These are phyloP conservation scores for Penicillium sp. DNA, from an alignment of 2,329 filamentous ascomycete genomes.

Conservation along the genomic window DNA sequence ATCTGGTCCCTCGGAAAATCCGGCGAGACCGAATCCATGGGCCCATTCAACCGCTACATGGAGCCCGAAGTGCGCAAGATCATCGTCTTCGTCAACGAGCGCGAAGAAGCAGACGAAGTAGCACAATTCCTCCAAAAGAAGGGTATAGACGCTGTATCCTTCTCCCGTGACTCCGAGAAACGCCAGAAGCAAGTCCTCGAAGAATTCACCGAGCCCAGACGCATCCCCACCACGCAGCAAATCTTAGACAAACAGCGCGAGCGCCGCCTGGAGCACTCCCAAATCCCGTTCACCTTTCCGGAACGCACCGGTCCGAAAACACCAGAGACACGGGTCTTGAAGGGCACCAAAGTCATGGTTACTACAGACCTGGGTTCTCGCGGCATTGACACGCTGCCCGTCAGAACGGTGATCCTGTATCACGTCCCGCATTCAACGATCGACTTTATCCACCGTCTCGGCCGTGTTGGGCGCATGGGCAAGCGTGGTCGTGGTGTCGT, in stretches of 20 bases:
- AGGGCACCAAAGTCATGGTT: constrained; percentile 85
- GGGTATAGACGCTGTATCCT: constrained; percentile 80
- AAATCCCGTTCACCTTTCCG: constrained; percentile 39
- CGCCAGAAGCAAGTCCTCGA: constrained; percentile 73
- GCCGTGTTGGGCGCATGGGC: constrained; percentile 88
- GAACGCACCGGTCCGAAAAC: constrained; percentile 11
- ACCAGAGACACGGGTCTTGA: constrained; percentile 48
- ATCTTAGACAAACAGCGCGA: constrained; percentile 29
- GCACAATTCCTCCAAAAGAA: constrained; percentile 75
- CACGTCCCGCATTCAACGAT: constrained; percentile 98
- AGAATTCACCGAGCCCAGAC: constrained; percentile 59
- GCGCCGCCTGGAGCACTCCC: constrained; percentile 29
- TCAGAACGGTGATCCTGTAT: constrained; percentile 87
- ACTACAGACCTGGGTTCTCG: constrained; percentile 89
- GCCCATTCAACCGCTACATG: constrained; percentile 31
- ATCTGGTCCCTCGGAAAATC: constrained; percentile 92
- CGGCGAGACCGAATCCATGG: constrained; percentile 44
- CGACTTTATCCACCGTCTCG: constrained; percentile 95
- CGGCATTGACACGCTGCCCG: constrained; percentile 89
- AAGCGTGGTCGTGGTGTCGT: constrained; percentile 85
- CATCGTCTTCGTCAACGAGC: constrained; percentile 94
- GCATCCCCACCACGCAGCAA: constrained; percentile 33
- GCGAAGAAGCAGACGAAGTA: constrained; percentile 79
- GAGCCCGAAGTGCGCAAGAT: constrained; percentile 71
- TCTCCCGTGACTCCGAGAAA: constrained; percentile 79